Percentiles rank a stretch among this genome's conserved stretches.
phyloP scores from a whole-genome alignment of 2,329 filamentous ascomycete genomes.

The Sporothrix euskadiensis region DNA sequence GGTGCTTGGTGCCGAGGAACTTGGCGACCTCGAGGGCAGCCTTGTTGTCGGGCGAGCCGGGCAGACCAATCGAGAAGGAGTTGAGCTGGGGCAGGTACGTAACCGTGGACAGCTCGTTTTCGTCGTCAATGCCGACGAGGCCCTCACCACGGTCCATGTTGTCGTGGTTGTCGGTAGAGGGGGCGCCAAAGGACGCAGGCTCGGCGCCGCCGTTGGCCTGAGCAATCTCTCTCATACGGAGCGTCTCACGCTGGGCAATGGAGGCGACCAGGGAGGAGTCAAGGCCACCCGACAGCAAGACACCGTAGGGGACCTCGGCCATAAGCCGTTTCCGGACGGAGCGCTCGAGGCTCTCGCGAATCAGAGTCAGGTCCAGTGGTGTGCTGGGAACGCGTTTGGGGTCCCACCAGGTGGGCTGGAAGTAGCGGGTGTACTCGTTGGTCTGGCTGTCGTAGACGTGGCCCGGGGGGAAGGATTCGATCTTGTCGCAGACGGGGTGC shows the following conservation, averaged over 20 bases:
- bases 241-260: constrained; percentile 90
- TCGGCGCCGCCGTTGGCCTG: constrained; percentile 49
- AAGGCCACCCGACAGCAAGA: constrained; percentile 89
- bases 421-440: constrained; percentile 81
- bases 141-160: constrained; percentile 65
- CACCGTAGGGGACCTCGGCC: constrained; percentile 98
- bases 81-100: constrained; percentile 93
- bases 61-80: constrained; percentile 97
- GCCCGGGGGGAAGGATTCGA: constrained; percentile 89
- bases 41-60: constrained; percentile 86
- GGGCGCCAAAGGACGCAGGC: constrained; percentile 48
- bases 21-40: constrained; percentile 91
- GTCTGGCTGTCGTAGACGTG: constrained; percentile 96
- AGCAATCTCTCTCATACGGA: constrained; percentile 69
- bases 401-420: constrained; percentile 90
- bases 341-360: constrained; percentile 82
- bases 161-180: constrained; percentile 42
- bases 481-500: constrained; percentile 90
- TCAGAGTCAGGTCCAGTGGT: constrained; percentile 78
- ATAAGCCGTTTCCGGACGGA: constrained; percentile 95
- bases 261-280: constrained; percentile 94
- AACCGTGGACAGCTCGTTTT: constrained; percentile 83
- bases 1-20: constrained; percentile 96
- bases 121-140: constrained; percentile 91
- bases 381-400: constrained; percentile 72